Conservation (phyloP, 768 basidiomycete species). For the Calocybe indica region DNA sequence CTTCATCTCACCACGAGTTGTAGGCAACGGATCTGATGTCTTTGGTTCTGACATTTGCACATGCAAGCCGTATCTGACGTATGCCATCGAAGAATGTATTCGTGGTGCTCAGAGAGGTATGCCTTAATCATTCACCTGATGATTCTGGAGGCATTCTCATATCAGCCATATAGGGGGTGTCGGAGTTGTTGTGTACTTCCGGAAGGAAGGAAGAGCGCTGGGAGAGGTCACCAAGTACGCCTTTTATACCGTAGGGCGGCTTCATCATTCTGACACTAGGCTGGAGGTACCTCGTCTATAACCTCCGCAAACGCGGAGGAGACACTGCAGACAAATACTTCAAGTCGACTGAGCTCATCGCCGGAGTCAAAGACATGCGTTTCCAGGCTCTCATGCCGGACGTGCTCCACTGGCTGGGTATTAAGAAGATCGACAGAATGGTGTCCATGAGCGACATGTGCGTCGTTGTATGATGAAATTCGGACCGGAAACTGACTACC, state of each 20-base stretch:
- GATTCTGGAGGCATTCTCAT: not conserved
- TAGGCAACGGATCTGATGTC: conserved; percentile 91
- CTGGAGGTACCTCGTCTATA: conserved; percentile 85
- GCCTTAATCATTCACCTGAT: not conserved
- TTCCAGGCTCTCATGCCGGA: conserved; percentile 96
- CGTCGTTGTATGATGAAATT: conserved; percentile 12
- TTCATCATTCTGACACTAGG: not conserved
- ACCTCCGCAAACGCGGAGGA: conserved; percentile 90
- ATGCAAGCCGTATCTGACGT: conserved; percentile 89
- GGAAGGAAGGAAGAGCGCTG: conserved; percentile 88
- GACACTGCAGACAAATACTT: conserved; percentile 94
- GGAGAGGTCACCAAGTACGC: conserved; percentile 89
- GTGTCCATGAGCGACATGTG: conserved; percentile 88
- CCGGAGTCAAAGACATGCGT: conserved; percentile 95
- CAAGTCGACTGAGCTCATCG: conserved; percentile 87
- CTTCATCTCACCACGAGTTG: not conserved
- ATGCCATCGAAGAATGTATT: conserved; percentile 92
- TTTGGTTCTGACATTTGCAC: conserved; percentile 93
- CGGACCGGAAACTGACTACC: conserved; percentile 1
- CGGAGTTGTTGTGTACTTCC: conserved; percentile 90
- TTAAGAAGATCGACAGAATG: conserved; percentile 85
- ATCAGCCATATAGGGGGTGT: conserved; percentile 58
- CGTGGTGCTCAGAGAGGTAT: conserved; percentile 51
- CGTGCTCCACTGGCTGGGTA: conserved; percentile 91
- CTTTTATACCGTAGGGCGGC: not conserved